A percentile compares a stretch with the other conserved stretches of the same genome.
Conservation (phyloP, 78 protist genomes). For the Anaeramoeba ignava region DNA sequence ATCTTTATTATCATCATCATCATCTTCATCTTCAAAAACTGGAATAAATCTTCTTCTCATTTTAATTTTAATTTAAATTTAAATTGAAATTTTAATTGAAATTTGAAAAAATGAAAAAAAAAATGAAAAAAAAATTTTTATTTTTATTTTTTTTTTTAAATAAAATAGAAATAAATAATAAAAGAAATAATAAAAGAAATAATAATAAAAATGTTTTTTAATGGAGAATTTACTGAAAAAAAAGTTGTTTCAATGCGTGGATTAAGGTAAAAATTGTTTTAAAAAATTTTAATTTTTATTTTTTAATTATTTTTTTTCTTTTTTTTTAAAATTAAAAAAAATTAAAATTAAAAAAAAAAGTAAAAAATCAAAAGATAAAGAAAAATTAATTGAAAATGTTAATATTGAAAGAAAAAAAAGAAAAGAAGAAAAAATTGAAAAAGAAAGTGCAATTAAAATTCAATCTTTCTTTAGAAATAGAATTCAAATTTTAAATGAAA, state of each 20-base stretch:
- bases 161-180: no score
- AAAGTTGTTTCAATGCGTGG: not conserved
- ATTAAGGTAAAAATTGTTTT: not conserved
- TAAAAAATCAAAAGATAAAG: not conserved
- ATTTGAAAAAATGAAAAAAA: no score
- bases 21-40: no score
- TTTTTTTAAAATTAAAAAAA: not conserved
- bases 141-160: no score
- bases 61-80: no score
- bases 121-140: no score
- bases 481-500: not conserved
- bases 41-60: no score
- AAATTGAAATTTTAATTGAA: no score
- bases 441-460: not conserved
- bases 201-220: slow-evolving; percentile 1
- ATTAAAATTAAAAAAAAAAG: not conserved
- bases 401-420: not conserved
- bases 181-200: no score
- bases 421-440: not conserved
- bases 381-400: not conserved
- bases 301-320: not conserved
- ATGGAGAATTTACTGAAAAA: not conserved
- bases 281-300: not conserved
- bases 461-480: not conserved
- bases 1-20: no score